Conservation (phyloP, 1,284 basidiomycete species). For the Ceratobasidium papillatum region DNA sequence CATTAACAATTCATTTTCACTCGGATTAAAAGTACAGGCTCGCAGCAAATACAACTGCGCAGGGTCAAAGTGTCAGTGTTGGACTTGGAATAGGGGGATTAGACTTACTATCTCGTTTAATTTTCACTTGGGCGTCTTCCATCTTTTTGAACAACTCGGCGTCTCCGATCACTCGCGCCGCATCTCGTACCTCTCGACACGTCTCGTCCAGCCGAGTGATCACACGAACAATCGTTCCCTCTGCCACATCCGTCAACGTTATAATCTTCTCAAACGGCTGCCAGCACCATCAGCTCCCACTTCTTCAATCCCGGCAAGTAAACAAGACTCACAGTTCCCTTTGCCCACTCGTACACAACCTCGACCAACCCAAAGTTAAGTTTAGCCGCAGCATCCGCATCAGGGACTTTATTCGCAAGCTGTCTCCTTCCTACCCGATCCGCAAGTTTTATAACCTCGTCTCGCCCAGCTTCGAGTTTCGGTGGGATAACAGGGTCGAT, state of each 20-base stretch:
- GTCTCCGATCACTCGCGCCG: conserved; percentile 97
- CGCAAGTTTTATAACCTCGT: conserved; percentile 81
- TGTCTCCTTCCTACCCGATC: conserved; percentile 85
- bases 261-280: conserved; percentile 97
- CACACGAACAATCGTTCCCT: conserved; percentile 96
- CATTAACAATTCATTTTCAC: neutral
- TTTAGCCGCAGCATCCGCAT: conserved; percentile 74
- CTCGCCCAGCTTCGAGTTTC: conserved; percentile 81
- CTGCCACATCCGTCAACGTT: conserved; percentile 90
- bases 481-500: conserved; percentile 81
- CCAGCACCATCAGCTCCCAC: neutral
- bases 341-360: conserved; percentile 99
- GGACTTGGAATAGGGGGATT: neutral
- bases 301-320: neutral
- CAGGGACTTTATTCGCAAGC: conserved; percentile 77
- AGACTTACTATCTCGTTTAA: conserved; percentile 90
- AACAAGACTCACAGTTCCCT: conserved; percentile 78
- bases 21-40: conserved; percentile 24
- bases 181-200: conserved; percentile 95
- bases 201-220: conserved; percentile 98
- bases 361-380: conserved; percentile 92
- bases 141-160: conserved; percentile 96
- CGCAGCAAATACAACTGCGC: conserved; percentile 27
- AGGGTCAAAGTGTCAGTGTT: neutral
- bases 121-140: conserved; percentile 92